Percentiles rank a stretch among this genome's conserved stretches.
Evolutionary conservation across 192 early-diverging fungal species (phyloP).

Genomic region (Powellomyces hirtus): DNA sequence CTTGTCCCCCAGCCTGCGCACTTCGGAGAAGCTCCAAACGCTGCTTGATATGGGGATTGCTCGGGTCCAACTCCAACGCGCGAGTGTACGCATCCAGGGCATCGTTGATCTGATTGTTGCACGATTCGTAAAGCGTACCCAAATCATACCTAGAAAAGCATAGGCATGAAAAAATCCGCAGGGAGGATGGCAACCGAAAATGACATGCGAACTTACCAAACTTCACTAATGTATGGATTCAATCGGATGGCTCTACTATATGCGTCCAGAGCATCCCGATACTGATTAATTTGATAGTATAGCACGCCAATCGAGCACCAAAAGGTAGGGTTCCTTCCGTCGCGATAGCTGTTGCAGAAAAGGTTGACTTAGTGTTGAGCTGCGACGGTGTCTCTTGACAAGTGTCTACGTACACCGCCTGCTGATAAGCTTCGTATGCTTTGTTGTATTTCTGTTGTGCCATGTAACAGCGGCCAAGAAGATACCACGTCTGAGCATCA

Average conservation of each 20-base stretch:
- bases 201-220: conserved; percentile 65
- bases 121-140: conserved; percentile 94
- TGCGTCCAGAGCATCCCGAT: conserved; percentile 93
- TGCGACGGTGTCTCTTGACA: too few species aligned
- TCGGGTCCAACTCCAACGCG: conserved; percentile 88
- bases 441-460: conserved; percentile 89
- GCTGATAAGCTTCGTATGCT: conserved; percentile 97
- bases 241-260: conserved; percentile 93
- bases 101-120: conserved; percentile 96
- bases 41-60: conserved; percentile 85
- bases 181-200: background rate
- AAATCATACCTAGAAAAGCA: conserved; percentile 65
- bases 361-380: background rate
- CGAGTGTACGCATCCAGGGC: conserved; percentile 95
- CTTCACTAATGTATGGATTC: conserved; percentile 91
- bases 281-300: conserved; percentile 96
- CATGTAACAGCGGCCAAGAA: conserved; percentile 97
- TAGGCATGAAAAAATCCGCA: background rate
- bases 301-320: conserved; percentile 99
- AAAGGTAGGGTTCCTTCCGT: conserved; percentile 91
- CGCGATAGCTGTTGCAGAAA: conserved; percentile 57
- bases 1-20: conserved; percentile 35
- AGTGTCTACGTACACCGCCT: conserved; percentile 68
- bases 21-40: conserved; percentile 50
- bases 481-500: conserved; percentile 93